Base-by-base conservation (phyloP, 257 asterid genomes). In the Nicotiana sylvestris region DNA sequence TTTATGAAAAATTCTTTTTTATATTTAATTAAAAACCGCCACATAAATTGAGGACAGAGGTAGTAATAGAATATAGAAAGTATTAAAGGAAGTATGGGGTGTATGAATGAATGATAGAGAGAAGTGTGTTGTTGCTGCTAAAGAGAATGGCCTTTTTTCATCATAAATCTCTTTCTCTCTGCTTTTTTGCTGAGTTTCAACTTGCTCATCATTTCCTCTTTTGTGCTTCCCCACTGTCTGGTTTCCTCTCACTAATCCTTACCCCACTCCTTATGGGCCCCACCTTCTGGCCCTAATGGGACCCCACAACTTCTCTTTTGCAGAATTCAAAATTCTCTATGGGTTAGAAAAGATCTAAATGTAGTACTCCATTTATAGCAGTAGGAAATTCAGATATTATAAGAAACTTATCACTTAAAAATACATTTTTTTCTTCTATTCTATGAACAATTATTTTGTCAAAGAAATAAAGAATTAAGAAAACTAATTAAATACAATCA, bases 161-260 rank as follows among this genome's bases (percentile, higher is more conserved):
- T 39, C 0, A 11, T 39, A 70, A 39, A 70, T 69, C 10, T 17
- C 16, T 33, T 4, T 17, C 17, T 39, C 56, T 37, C 27, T 35
- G 82, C 57, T 27, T 85, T 81, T 68, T 53, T 60, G 81, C 81
- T 27, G 2, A 4, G n/a, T 65, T 65, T 65, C 86, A 57, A 68
- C 78, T 57, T 77, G 80, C 82, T 83, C 69, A 85, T 87, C 84
- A 87, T 85, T 43, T 85, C 82, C 83, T 76, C 76, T 66, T 79
- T 66, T 82, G 82, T 82, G 88, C 84, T 57, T 82, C 2, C 78
- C 21, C 64, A 72, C 30, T 32, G 66, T 77, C 27, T 65, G 25
- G 25, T 53, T 69, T 72, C n/a, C 18, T 80, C 66, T 56, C 84
- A 37, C 72, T 33, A 17, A 30, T 81, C 30, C 15, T 51, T 66